phyloP scores from a whole-genome alignment of 2,329 filamentous ascomycete genomes.

The Zasmidium cellare region DNA sequence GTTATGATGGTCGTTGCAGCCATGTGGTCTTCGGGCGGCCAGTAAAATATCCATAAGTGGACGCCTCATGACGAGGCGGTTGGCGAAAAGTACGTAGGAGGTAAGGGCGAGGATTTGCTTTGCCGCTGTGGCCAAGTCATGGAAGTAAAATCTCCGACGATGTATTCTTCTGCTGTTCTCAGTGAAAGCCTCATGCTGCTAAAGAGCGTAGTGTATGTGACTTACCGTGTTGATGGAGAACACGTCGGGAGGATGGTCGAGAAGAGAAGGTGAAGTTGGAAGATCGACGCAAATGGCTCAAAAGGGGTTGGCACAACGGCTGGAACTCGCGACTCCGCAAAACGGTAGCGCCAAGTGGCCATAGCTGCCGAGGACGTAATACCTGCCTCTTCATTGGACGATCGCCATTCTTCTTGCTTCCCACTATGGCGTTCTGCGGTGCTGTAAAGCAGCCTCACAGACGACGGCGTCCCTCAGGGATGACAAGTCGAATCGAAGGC shows the following conservation, averaged over 20 bases:
- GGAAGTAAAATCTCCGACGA: too few species aligned
- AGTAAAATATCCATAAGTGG: neutral
- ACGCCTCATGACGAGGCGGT: neutral
- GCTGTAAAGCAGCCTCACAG: neutral
- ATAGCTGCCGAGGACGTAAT: neutral
- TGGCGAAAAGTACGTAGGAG: neutral
- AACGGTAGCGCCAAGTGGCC: neutral
- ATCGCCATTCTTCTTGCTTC: neutral
- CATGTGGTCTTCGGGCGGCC: neutral
- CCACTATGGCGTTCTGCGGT: neutral
- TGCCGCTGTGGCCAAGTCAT: neutral
- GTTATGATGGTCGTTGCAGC: neutral
- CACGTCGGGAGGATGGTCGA: neutral
- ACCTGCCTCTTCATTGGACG: neutral
- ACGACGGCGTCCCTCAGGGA: neutral
- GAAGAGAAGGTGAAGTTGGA: neutral
- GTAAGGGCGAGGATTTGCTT: neutral
- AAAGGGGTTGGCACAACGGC: neutral
- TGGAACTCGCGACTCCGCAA: neutral
- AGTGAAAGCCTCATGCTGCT: too few species aligned
- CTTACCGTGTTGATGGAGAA: neutral
- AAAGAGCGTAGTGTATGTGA: neutral
- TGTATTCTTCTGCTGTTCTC: too few species aligned
- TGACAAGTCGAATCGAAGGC: neutral
- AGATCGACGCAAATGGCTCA: neutral